Evolutionary conservation across 2,329 filamentous ascomycete genomes (phyloP), one percentile per base, ranked within the genome.

Genomic region (Exophiala aquamarina): DNA sequence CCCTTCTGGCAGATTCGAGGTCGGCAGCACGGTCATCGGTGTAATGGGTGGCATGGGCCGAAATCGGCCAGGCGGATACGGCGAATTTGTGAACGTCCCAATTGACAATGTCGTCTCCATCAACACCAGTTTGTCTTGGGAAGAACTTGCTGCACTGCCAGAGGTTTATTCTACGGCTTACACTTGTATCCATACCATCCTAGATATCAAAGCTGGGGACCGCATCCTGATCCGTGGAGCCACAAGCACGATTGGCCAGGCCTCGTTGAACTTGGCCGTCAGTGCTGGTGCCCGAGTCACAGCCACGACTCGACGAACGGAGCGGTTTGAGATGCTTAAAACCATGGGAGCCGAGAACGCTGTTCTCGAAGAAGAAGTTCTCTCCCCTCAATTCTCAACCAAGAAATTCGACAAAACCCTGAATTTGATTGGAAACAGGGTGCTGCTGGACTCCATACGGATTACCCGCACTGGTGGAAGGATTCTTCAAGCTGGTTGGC

Each of bases 11-110:
- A 60, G 67, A 32, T 57, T 72, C 19, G 37, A 49, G 1, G 20
- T 59, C 9, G 70, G 69, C 13, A 60, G 47, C 15, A 59, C 60
- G 17, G 70, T 72, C 4, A 63, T 62, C 6, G 64, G 59, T 13
- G 50, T 72, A 10, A 74, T 74, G 71, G 70, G 71, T 9, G 70
- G 71, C 1, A 54, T 74, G 38, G 71, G 71, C 2, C 58, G 70
- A 4, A 70, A 47, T 14, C 58, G 60, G 9, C 61, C 61, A 2
- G 71, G 71, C 3, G 59, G 65, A 2, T 74, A 73, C 55, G 70
- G 61, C 14, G 62, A 72, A 47, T 72, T 63, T 48, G 65, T 66
- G 4, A 55, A 57, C 23, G 66, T 63, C 3, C 59, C 59, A 8
- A 59, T 62, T 9, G 54, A 52, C 2, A 73, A 71, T 47, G 63